phyloP scores from a whole-genome alignment of 768 basidiomycete species.

The Lactarius tabidus region DNA sequence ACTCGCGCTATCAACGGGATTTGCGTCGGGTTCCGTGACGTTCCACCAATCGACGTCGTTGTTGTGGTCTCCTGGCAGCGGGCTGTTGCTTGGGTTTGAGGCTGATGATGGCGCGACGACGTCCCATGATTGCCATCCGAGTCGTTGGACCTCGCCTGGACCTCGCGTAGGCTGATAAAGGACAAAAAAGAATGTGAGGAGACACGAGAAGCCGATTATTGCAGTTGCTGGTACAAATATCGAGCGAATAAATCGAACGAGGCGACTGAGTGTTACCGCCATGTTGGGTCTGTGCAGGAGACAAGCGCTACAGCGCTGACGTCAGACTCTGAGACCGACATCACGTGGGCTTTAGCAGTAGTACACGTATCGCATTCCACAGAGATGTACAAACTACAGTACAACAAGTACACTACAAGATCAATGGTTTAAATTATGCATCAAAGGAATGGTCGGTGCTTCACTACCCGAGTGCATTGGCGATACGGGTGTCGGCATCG shows the following conservation, averaged over 20 bases:
- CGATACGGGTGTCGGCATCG: slow-evolving; percentile 36
- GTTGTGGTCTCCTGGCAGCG: slow-evolving; percentile 26
- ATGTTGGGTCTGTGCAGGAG: no score
- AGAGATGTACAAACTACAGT: background rate
- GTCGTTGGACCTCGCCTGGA: slow-evolving; percentile 61
- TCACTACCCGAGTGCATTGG: slow-evolving; percentile 34
- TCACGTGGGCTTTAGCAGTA: background rate
- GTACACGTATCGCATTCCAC: background rate
- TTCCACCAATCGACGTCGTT: slow-evolving; percentile 76
- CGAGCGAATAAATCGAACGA: slow-evolving; percentile 51
- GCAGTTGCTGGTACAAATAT: slow-evolving; percentile 56
- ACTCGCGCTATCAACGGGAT: slow-evolving; percentile 53
- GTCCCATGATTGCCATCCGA: slow-evolving; percentile 93
- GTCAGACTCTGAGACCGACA: background rate
- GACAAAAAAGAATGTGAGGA: slow-evolving; percentile 74
- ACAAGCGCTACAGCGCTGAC: background rate
- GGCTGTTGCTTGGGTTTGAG: slow-evolving; percentile 4
- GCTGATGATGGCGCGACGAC: slow-evolving; percentile 39
- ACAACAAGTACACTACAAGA: background rate
- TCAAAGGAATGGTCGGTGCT: slow-evolving; percentile 15
- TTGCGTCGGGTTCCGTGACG: slow-evolving; percentile 36
- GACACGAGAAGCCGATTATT: slow-evolving; percentile 60
- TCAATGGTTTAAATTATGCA: background rate
- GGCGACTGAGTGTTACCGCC: slow-evolving; percentile 30
- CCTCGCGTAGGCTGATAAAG: slow-evolving; percentile 77